Evolutionary conservation across 768 basidiomycete genomes (phyloP).

Genomic region (Tulasnella sp.): DNA sequence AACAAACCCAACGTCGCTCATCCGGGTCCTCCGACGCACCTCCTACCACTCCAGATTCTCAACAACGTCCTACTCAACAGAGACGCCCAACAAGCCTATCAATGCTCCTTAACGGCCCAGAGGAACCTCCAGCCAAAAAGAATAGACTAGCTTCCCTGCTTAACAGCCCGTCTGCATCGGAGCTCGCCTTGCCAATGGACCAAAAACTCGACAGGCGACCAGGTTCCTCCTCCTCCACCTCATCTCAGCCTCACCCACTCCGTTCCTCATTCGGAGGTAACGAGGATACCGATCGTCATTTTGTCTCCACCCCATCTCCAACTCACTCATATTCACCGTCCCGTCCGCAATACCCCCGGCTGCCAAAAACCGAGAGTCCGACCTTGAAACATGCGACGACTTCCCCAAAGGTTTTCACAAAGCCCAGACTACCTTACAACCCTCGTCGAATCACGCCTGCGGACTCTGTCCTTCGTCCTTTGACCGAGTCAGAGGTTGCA

Average conservation of each 20-base stretch:
- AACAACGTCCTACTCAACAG: conserved; percentile 21
- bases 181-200: conserved; percentile 39
- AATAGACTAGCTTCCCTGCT: conserved; percentile 26
- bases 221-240: conserved; percentile 47
- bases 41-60: conserved; percentile 16
- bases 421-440: conserved; percentile 60
- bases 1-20: conserved; percentile 24
- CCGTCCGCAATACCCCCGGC: conserved; percentile 39
- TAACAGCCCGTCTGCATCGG: conserved; percentile 40
- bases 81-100: conserved; percentile 31
- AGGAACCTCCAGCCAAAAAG: conserved; percentile 23
- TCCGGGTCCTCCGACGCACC: conserved; percentile 15
- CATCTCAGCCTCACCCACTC: conserved; percentile 38
- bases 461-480: conserved; percentile 63
- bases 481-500: conserved; percentile 66
- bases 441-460: conserved; percentile 67
- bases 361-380: conserved; percentile 22
- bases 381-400: conserved; percentile 35
- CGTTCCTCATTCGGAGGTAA: conserved; percentile 26
- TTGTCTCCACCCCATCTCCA: conserved; percentile 31
- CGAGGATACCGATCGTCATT: conserved; percentile 12
- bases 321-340: conserved; percentile 24
- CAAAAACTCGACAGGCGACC: conserved; percentile 46
- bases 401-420: conserved; percentile 40
- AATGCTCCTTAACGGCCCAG: conserved; percentile 33